Evolutionary conservation across 2,329 filamentous ascomycete species (phyloP), one percentile per base, ranked within the genome.

Genomic region (Dactylonectria macrodidyma): DNA sequence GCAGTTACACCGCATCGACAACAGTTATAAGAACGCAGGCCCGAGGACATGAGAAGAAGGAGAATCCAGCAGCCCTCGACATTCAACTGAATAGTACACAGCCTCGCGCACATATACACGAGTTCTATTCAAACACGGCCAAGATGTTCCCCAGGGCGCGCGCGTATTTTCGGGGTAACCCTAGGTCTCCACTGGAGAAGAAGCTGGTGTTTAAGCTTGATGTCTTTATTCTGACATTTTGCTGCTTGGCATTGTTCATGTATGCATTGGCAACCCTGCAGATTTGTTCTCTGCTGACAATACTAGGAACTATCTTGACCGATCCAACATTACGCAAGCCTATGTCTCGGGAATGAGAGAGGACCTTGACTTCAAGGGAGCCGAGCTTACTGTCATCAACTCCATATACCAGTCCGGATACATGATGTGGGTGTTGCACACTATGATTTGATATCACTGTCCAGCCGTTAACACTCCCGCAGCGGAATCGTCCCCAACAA

Each of bases 401-500:
- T 59, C 65, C 9, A 59, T 67, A 12, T 67, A 67, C 19, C 60
- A 63, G 22, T 46, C 56, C 1, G 65, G 65, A 48, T 67, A 67
- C 14, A 59, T 67, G 59, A 63, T 67, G 65, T 63, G 33, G 88
- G 67, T 86, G 86, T 60, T 71, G 69, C 61, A 83, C 85, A 3
- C 82, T 81, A 46, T 90, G 16, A 87, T 83, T 88, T 85, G 0
- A 81, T 86, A 1, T 88, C 88, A 47, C 3, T 22, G 4, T 8
- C 8, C 6, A 7, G 9, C 4, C 80, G 34, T 75, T 89, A 60
- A 67, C 58, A 26, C 19, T 8, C 5, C 30, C 22, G 11, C 19
- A 67, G 65, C n/a, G 88, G 88, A 6, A 87, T 90, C 73, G 78
- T 90, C 36, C 87, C 87, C 0, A 85, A 83, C 59, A 89, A 88